phyloP scores from a whole-genome alignment of 345 rosid species.

The Boechera retrofracta region DNA sequence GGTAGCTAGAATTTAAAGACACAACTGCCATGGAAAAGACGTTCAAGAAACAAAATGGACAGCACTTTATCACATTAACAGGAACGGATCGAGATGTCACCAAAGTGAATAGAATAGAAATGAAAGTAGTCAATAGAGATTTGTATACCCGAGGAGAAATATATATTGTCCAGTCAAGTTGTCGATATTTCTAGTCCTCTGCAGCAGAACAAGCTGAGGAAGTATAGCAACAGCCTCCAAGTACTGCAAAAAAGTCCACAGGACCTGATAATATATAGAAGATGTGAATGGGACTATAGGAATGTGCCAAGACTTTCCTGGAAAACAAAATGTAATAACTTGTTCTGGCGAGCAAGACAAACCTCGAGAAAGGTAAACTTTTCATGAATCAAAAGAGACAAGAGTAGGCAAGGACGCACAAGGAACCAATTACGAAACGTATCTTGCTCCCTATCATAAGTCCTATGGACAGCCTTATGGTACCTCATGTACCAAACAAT shows the following conservation, averaged over 20 bases:
- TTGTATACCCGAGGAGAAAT: constrained; percentile 76
- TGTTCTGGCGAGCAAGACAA: background rate
- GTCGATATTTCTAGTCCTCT: constrained; percentile 78
- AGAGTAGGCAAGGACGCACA: constrained; percentile 64
- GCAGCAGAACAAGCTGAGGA: constrained; percentile 79
- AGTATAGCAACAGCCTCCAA: constrained; percentile 84
- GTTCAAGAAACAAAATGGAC: too few species aligned
- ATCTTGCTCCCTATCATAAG: constrained; percentile 63
- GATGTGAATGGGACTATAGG: background rate
- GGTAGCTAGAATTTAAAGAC: background rate
- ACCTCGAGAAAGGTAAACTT: constrained; percentile 70
- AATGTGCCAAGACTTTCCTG: background rate
- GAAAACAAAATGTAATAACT: background rate
- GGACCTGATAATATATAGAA: constrained; percentile 49
- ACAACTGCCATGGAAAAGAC: too few species aligned
- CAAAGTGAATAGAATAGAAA: background rate
- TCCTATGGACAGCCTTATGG: constrained; percentile 54
- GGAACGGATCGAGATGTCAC: too few species aligned
- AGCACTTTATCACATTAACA: too few species aligned
- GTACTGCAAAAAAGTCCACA: constrained; percentile 74
- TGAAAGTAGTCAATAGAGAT: background rate
- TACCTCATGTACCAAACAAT: constrained; percentile 60
- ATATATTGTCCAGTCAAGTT: constrained; percentile 86
- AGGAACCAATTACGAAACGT: constrained; percentile 65
- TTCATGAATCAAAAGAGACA: constrained; percentile 73